Base-by-base conservation (phyloP, 2,329 filamentous ascomycete genomes). In the Verticillium dahliae region DNA sequence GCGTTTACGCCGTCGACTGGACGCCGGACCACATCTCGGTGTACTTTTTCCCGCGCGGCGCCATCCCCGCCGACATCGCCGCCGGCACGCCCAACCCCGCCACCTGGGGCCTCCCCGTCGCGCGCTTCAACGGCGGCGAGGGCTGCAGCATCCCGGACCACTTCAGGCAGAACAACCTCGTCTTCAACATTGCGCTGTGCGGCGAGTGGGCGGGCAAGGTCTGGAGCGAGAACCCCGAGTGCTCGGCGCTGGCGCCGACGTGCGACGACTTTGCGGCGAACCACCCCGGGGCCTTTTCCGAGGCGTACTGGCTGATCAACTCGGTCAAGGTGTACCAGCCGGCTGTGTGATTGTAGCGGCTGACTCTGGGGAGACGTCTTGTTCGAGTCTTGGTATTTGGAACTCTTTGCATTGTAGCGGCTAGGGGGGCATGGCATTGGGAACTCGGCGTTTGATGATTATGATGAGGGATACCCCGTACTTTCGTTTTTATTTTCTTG, bases 161-260 rank as follows among this genome's bases (percentile, higher is more conserved):
- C 73, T 96, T 97, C 78, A 78, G 78, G 63, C 75, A 89, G 63
- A 84, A 96, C 77, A 84, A 88, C 68, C 86, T 97, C 65, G 84
- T 94, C 65, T 88, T 95, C 74, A 86, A 94, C 75, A 95, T 88
- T 1, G 90, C 90, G 6, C 91, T 96, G 73, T 97, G 93, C 74
- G 93, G 93, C 22, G 85, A 89, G 70, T 97, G 92, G 92, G 92
- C 92, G 7, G 91, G 91, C 31, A 72, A 78, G 52, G 85, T 87
- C 38, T 96, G 90, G 88, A 69, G 70, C 57, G 69, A 73, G 37
- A 81, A 87, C 63, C 64, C 74, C 4, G 80, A 82, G 54, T 93
- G 90, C 73, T 75, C 81, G 1, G 75, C 81, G 50, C 79, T 85
- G 66, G 90, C 85, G 0, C 64, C 75, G 45, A 87, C 86, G 1